These are phyloP conservation scores for Penicillium thymicola DNA, from an alignment of 2,329 filamentous ascomycete genomes.

Conservation along the genomic window DNA sequence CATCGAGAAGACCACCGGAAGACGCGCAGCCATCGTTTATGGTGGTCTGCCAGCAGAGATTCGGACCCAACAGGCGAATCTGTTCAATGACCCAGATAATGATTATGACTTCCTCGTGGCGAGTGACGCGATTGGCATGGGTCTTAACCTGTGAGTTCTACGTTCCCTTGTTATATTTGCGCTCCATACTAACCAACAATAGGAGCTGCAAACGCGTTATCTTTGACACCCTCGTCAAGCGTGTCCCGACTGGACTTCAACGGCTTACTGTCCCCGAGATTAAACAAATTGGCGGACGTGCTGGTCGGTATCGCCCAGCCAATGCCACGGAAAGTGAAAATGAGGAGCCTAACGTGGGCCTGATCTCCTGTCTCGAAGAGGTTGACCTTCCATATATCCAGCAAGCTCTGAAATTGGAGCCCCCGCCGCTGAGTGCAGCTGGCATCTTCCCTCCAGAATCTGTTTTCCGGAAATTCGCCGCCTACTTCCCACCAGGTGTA, in stretches of 20 bases:
- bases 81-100: constrained; percentile 94
- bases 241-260: constrained; percentile 57
- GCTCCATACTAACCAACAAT: constrained; percentile 12
- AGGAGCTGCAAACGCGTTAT: constrained; percentile 81
- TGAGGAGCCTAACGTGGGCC: constrained; percentile 53
- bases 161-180: neutral
- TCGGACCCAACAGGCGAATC: constrained; percentile 78
- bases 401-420: constrained; percentile 60
- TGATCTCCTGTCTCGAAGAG: constrained; percentile 74
- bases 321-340: constrained; percentile 15
- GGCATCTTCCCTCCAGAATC: constrained; percentile 70
- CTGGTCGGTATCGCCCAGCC: constrained; percentile 78
- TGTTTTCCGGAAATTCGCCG: constrained; percentile 71
- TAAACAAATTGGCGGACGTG: constrained; percentile 92
- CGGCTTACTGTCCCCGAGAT: constrained; percentile 70
- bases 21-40: constrained; percentile 87
- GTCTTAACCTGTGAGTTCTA: constrained; percentile 73
- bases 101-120: constrained; percentile 94
- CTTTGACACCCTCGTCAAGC: constrained; percentile 76
- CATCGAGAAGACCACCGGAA: constrained; percentile 73
- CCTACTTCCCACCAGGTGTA: constrained; percentile 75
- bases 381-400: constrained; percentile 64
- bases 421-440: constrained; percentile 65
- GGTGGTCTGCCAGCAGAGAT: constrained; percentile 90
- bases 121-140: constrained; percentile 96